Percentiles rank a stretch among this genome's conserved stretches.
These are phyloP conservation scores for Kwoniella heveanensis DNA, from an alignment of 768 basidiomycete species.

Conservation along the genomic window DNA sequence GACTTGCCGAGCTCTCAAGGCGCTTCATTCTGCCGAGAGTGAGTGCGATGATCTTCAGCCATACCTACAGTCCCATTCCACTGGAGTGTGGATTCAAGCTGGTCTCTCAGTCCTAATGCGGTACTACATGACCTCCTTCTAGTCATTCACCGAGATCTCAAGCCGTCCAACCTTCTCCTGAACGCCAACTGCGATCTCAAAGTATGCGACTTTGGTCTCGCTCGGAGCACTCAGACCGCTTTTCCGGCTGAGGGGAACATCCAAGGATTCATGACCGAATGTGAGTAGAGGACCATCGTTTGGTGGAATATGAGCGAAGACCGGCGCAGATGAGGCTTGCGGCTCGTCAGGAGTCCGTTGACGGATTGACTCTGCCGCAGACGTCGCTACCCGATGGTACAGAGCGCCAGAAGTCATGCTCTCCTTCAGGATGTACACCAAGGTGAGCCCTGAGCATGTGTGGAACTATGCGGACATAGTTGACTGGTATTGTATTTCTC, in stretches of 20 bases:
- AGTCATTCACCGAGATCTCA: slow-evolving; percentile 64
- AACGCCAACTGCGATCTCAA: slow-evolving; percentile 60
- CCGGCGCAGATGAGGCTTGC: too few relatives aligned
- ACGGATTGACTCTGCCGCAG: too few relatives aligned
- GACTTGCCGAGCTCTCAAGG: slow-evolving; percentile 91
- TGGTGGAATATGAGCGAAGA: too few relatives aligned
- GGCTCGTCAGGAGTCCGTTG: too few relatives aligned
- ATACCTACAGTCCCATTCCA: neutral
- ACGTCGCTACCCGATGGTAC: slow-evolving; percentile 96
- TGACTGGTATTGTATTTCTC: too few relatives aligned
- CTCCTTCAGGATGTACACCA: slow-evolving; percentile 97
- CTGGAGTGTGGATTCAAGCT: too few relatives aligned
- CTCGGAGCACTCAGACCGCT: slow-evolving; percentile 59
- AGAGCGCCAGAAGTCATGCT: slow-evolving; percentile 99
- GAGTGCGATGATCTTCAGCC: too few relatives aligned
- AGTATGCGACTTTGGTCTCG: slow-evolving; percentile 85
- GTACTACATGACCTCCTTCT: neutral
- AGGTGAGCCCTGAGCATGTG: slow-evolving; percentile 62
- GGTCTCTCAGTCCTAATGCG: neutral
- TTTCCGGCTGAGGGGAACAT: slow-evolving; percentile 28
- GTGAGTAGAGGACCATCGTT: too few relatives aligned
- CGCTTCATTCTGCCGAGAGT: slow-evolving; percentile 84
- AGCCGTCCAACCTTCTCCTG: slow-evolving; percentile 58
- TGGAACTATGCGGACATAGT: too few relatives aligned
- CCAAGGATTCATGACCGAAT: slow-evolving; percentile 56